Evolutionary conservation across 2,329 filamentous ascomycete species (phyloP).

Genomic region (Trichophaea hybrida): DNA sequence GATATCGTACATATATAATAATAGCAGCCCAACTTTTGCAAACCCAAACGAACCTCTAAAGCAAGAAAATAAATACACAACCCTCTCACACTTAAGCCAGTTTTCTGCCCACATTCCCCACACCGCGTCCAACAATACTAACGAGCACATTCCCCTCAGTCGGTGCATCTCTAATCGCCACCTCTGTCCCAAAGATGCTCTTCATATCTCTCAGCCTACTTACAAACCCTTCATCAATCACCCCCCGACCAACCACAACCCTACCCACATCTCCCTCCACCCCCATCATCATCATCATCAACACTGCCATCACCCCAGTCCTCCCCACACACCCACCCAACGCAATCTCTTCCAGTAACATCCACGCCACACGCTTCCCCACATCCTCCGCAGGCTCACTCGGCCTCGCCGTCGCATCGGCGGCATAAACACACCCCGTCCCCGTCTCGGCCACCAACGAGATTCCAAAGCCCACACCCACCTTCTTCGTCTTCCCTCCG

Average conservation of each 20-base stretch:
- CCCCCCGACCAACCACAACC: constrained; percentile 63
- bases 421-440: constrained; percentile 67
- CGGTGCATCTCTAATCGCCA: constrained; percentile 64
- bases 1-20: neutral
- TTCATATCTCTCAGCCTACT: constrained; percentile 70
- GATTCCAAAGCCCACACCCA: constrained; percentile 82
- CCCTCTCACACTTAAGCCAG: constrained; percentile 42
- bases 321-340: constrained; percentile 68
- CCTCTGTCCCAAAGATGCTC: constrained; percentile 85
- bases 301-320: constrained; percentile 56
- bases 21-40: neutral
- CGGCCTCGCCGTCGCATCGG: constrained; percentile 62
- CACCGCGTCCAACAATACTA: constrained; percentile 80
- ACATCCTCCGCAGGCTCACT: constrained; percentile 80
- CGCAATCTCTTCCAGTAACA: constrained; percentile 69
- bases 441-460: constrained; percentile 87
- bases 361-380: constrained; percentile 73
- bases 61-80: neutral
- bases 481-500: constrained; percentile 43
- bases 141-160: constrained; percentile 64
- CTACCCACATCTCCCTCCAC: constrained; percentile 78
- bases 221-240: constrained; percentile 69
- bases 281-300: constrained; percentile 95
- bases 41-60: neutral
- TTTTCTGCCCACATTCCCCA: constrained; percentile 91